Base-by-base conservation (phyloP, 23 red algal species). In the Chondrus crispus region DNA sequence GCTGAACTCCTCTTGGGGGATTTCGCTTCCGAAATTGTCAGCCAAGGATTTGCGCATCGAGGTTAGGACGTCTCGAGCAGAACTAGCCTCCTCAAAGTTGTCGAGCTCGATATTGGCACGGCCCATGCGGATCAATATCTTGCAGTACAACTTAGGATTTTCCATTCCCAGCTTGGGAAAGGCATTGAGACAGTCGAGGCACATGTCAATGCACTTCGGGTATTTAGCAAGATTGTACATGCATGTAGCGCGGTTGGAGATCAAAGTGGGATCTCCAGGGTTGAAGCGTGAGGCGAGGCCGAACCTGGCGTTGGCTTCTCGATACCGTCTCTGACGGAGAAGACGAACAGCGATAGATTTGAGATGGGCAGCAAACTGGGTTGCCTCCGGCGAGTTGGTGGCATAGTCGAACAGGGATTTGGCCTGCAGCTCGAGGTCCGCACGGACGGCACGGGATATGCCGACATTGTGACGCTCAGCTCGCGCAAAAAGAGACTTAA, bases 181-280 rank as follows among this genome's bases (percentile, higher is more conserved):
- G 2, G 64, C 69, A 18, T 55, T 37, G 35, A 89, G 43, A 4
- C 85, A 89, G 8, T 71, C 26, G 16, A 71, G n/a, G 40, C 85
- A 89, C 35, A 89, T 39, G 30, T 89, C 85, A 42, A 89, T 38
- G 68, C 85, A 89, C 18, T 63, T 46, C 9, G 44, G 46, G 76
- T 89, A 89, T 30, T 68, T 63, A 53, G 38, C 24, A 46, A 89
- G 85, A 58, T 89, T 89, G 47, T 54, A 89, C 16, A 89, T 76
- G 36, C 85, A 89, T 35, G 69, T 89, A 52, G 85, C 85, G 6
- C 69, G 68, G 46, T 89, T 89, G 2, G 85, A 89, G 18, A 89
- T 35, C 7, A 89, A 54, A 24, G 85, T 89, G 32, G 71, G 20
- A 43, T 89, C 85, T 19, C 49, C 62, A 4, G 85, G 85, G 68